These are phyloP conservation scores for Thraustochytrium striatum DNA, from an alignment of 352 stramenopile species.

Conservation along the genomic window DNA sequence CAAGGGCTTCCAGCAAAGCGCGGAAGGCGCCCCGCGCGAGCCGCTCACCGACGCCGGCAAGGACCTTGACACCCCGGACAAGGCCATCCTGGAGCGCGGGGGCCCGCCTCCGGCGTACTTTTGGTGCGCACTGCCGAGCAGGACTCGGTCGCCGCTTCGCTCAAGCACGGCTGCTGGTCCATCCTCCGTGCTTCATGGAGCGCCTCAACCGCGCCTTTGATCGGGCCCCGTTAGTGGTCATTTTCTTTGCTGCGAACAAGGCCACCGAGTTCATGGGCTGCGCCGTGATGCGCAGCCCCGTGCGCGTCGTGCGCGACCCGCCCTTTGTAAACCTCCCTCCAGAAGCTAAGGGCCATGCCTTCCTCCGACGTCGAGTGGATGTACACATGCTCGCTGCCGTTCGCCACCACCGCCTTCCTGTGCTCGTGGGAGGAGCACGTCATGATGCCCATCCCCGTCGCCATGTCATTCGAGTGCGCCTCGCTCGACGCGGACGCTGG, in stretches of 20 bases:
- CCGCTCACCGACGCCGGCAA: conserved; percentile 37
- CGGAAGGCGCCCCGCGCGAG: not conserved
- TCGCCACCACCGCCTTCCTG: conserved; percentile 10
- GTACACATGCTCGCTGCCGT: conserved; percentile 31
- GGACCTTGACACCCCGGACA: conserved; percentile 15
- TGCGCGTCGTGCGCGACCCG: not conserved
- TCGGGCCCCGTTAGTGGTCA: conserved; percentile 62
- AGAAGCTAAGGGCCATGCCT: conserved; percentile 9
- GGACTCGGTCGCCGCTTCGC: conserved; percentile 70
- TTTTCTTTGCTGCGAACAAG: conserved; percentile 45
- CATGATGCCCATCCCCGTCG: conserved; percentile 3
- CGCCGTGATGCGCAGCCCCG: conserved; percentile 22
- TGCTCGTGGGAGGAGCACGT: not conserved
- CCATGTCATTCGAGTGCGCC: conserved; percentile 42
- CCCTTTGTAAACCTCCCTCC: conserved; percentile 26
- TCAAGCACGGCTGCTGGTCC: conserved; percentile 70
- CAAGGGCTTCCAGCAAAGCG: conserved; percentile 16
- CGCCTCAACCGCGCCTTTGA: conserved; percentile 67
- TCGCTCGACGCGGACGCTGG: not conserved
- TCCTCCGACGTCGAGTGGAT: conserved; percentile 34
- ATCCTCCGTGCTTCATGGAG: conserved; percentile 61
- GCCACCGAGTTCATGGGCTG: conserved; percentile 27
- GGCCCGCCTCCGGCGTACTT: conserved; percentile 74
- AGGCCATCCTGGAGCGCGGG: conserved; percentile 63
- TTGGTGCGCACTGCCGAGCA: conserved; percentile 72